Percentiles rank a stretch among this genome's conserved stretches.
phyloP scores from a whole-genome alignment of 495 filamentous ascomycete species.

The Penicillium angulare region DNA sequence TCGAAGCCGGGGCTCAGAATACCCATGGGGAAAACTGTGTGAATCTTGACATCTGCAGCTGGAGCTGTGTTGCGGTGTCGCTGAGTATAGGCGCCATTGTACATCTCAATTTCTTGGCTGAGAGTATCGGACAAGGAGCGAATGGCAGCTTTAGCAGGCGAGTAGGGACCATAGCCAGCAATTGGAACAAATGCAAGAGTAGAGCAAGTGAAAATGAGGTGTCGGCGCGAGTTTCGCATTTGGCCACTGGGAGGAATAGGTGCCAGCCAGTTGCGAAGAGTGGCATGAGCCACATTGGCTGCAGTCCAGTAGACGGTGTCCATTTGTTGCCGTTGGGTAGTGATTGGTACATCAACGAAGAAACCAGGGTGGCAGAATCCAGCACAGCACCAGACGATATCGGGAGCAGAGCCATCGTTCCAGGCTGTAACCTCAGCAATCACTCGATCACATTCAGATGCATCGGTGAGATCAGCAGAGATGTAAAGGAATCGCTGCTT shows the following conservation, averaged over 20 bases:
- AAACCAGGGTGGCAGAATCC: conserved; percentile 72
- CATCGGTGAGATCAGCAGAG: conserved; percentile 74
- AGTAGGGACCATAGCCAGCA: conserved; percentile 82
- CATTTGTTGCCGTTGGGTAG: conserved; percentile 73
- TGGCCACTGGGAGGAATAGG: conserved; percentile 33
- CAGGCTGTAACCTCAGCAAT: conserved; percentile 75
- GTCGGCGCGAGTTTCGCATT: conserved; percentile 50
- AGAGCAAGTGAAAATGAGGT: conserved; percentile 86
- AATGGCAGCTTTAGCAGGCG: conserved; percentile 82
- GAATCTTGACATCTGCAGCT: conserved; percentile 66
- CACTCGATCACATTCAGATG: conserved; percentile 63
- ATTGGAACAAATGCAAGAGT: conserved; percentile 72
- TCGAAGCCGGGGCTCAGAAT: conserved; percentile 76
- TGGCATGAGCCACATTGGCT: conserved; percentile 79
- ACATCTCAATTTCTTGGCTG: conserved; percentile 78
- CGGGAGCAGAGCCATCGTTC: conserved; percentile 72
- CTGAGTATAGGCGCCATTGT: conserved; percentile 61
- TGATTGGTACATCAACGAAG: conserved; percentile 70
- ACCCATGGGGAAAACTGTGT: conserved; percentile 81
- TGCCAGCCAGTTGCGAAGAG: conserved; percentile 48
- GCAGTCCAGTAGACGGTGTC: conserved; percentile 88
- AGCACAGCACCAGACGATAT: conserved; percentile 91
- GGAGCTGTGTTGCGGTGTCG: conserved; percentile 41
- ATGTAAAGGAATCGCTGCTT: conserved; percentile 81
- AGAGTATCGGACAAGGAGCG: conserved; percentile 80